phyloP scores from a whole-genome alignment of 768 basidiomycete species.

The Suillus plorans region DNA sequence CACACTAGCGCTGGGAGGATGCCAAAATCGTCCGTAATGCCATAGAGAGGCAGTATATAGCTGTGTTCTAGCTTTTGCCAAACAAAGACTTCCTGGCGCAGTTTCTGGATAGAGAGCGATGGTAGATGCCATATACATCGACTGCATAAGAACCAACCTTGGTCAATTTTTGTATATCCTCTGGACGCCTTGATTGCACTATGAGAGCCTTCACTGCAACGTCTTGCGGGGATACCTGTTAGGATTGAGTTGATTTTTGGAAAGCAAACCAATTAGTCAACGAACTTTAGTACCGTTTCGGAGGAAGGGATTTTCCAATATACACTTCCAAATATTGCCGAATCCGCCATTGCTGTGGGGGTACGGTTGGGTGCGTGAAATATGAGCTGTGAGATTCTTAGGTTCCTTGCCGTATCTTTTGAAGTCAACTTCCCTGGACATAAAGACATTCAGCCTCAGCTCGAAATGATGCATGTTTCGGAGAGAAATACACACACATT shows the following conservation, averaged over 20 bases:
- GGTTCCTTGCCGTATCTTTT: background rate
- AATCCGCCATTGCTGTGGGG: background rate
- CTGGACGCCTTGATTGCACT: background rate
- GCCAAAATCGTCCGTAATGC: slow-evolving; percentile 17
- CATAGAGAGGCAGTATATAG: slow-evolving; percentile 20
- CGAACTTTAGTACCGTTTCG: background rate
- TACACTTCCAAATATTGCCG: background rate
- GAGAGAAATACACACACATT: background rate
- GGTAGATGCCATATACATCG: background rate
- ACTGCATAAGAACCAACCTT: background rate
- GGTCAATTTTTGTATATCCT: background rate
- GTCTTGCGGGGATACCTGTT: background rate
- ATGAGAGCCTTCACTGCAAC: background rate
- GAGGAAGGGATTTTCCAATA: background rate
- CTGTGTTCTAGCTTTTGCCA: slow-evolving; percentile 18
- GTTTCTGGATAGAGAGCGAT: slow-evolving; percentile 7
- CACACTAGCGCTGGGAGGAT: slow-evolving; percentile 21
- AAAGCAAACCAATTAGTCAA: background rate
- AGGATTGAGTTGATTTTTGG: background rate
- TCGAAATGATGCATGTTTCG: background rate
- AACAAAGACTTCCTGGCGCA: slow-evolving; percentile 21
- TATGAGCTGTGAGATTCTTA: background rate
- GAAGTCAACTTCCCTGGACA: background rate
- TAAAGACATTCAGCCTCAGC: background rate
- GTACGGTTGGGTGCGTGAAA: background rate